Evolutionary conservation across 176 grass and related monocot species (phyloP).

Genomic region (Urochloa ruziziensis): DNA sequence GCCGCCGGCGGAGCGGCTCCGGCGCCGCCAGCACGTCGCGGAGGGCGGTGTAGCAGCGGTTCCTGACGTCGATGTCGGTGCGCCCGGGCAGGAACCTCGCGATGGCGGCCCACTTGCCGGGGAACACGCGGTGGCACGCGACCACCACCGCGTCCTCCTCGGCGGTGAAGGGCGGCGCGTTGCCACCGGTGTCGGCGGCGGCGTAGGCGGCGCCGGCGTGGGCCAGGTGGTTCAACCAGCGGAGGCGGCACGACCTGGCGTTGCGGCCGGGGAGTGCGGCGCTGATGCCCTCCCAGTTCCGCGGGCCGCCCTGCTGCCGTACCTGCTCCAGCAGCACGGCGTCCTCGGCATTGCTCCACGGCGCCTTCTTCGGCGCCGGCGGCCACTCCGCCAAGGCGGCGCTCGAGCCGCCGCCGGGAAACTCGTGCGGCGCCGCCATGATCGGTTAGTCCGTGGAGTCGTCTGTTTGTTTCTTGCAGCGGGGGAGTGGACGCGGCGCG

Average conservation of each 20-base stretch:
- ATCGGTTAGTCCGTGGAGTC: too few relatives aligned
- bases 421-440: background rate
- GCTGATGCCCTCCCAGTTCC: constrained; percentile 58
- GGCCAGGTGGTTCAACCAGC: constrained; percentile 69
- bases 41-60: constrained; percentile 76
- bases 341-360: constrained; percentile 66
- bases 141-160: background rate
- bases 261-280: constrained; percentile 35
- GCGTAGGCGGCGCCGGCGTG: constrained; percentile 28
- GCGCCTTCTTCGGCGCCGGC: constrained; percentile 31
- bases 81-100: constrained; percentile 64
- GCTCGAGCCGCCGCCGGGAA: too few relatives aligned
- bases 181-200: too few relatives aligned
- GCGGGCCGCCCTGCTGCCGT: constrained; percentile 34
- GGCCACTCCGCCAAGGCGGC: background rate
- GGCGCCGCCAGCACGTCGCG: background rate
- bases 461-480: too few relatives aligned
- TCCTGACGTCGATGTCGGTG: constrained; percentile 85
- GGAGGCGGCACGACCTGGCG: constrained; percentile 70
- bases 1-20: too few relatives aligned
- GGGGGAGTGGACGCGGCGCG: too few relatives aligned
- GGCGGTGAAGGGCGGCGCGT: background rate
- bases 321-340: constrained; percentile 45
- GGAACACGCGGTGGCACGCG: background rate
- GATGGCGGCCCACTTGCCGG: constrained; percentile 82